phyloP scores from a whole-genome alignment of 116 monocot species.

The Cymodocea nodosa region DNA sequence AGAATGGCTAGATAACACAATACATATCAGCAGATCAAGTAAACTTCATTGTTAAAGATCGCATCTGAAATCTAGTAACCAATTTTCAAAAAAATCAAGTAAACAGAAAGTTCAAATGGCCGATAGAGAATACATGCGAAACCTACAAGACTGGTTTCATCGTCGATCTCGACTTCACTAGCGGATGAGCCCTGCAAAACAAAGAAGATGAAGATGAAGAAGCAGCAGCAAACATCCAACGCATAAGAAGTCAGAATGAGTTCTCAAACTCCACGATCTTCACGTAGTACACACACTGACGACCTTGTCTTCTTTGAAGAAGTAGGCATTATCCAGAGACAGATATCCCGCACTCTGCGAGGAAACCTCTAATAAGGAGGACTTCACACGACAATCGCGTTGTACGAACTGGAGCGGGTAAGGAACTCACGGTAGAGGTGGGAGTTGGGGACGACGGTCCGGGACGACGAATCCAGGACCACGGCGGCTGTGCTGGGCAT shows the following conservation, averaged over 20 bases:
- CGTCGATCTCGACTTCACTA: background rate
- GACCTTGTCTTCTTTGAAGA: constrained; percentile 8
- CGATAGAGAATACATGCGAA: background rate
- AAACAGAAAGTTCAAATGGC: background rate
- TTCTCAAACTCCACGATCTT: background rate
- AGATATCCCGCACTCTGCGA: constrained; percentile 17
- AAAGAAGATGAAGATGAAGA: background rate
- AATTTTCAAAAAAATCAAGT: background rate
- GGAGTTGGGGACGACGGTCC: background rate
- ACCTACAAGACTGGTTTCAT: constrained; percentile 9
- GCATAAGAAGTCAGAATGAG: background rate
- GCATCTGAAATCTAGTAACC: background rate
- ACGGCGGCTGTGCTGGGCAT: background rate
- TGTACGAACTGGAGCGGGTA: no score
- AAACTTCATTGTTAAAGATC: background rate
- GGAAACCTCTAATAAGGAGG: background rate
- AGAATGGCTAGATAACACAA: background rate
- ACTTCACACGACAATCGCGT: no score
- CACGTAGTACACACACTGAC: background rate
- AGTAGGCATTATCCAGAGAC: constrained; percentile 18
- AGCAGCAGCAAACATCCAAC: background rate
- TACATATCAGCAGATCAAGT: background rate
- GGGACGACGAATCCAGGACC: background rate
- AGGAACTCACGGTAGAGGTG: background rate
- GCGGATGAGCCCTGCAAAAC: background rate